Evolutionary conservation across 2,329 filamentous ascomycete genomes (phyloP), one percentile per base, ranked within the genome.

Genomic region (Diaporthe ilicicola): DNA sequence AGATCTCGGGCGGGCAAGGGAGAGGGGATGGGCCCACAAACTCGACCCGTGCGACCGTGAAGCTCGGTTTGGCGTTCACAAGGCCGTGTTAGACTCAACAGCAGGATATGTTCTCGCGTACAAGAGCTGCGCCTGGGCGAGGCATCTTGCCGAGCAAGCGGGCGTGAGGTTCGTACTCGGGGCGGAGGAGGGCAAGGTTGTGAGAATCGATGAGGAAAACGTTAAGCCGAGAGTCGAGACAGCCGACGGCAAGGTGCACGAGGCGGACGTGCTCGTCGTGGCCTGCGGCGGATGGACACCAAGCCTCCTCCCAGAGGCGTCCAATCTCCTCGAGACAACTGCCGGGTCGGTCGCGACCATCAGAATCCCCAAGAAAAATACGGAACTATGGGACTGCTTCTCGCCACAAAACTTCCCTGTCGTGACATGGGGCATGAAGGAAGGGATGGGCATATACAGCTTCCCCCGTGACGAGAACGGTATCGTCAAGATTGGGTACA

Each of bases 401-500:
- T 32, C 53, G 3, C 66, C 53, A 10, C 51, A 61, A 13, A 69
- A 69, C 50, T 59, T 69, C 13, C 66, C 66, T 4, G 66, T 69
- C 9, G 53, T 69, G 29, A 32, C 27, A 29, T 48, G 62, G 29
- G 59, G 62, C 19, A 66, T 48, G 29, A 50, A 15, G 39, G 62
- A 53, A 39, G 62, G 32, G 17, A 59, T 76, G 51, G 77, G 66
- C 2, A 61, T 69, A 3, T 69, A 59, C 37, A 34, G 66, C 27
- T 69, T 69, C 29, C 66, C 66, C 15, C 32, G 66, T 19, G 66
- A 69, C 29, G 66, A 69, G 50, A 22, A 69, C 10, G 66, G 66
- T 17, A 61, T 69, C 17, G n/a, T 69, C 54, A 56, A 69, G 51
- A 69, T 69, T 42, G 66, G 66, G 9, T 69, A 56, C 67, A 76